Conservation (phyloP, 2,329 filamentous ascomycete species). For the Xylariaceae sp. region DNA sequence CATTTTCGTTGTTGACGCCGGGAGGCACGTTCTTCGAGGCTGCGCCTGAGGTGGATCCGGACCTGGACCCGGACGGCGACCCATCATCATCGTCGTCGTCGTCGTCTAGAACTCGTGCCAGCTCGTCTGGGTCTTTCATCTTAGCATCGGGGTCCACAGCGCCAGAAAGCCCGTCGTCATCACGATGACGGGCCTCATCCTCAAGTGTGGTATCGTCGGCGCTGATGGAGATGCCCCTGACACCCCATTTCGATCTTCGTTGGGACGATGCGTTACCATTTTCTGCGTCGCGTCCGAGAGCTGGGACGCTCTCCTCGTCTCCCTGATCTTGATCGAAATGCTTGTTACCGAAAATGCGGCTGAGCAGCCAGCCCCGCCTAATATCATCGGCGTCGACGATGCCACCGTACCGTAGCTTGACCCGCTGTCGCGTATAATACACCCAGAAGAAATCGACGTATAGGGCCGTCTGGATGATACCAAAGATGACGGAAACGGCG, state of each 20-base stretch:
- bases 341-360: constrained; percentile 64
- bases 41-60: too few species aligned
- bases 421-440: constrained; percentile 86
- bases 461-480: constrained; percentile 79
- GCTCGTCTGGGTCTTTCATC: constrained; percentile 62
- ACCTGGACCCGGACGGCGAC: constrained; percentile 17
- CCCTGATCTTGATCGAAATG: constrained; percentile 46
- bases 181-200: constrained; percentile 36
- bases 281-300: constrained; percentile 34
- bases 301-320: constrained; percentile 55
- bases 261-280: constrained; percentile 26
- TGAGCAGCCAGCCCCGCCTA: constrained; percentile 76
- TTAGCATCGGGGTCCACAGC: constrained; percentile 56
- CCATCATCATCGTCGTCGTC: constrained; percentile 48
- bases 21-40: constrained; percentile 13
- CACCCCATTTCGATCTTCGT: constrained; percentile 54
- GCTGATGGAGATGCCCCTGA: constrained; percentile 60
- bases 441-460: constrained; percentile 97
- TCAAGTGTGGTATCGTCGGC: constrained; percentile 57
- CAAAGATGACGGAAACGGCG: constrained; percentile 74
- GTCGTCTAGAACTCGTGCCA: constrained; percentile 54
- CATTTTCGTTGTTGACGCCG: constrained; percentile 27
- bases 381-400: constrained; percentile 88
- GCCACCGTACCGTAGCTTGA: constrained; percentile 85
- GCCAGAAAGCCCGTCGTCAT: constrained; percentile 37